phyloP scores from a whole-genome alignment of 2,329 filamentous ascomycete genomes.

The Alternaria solani region DNA sequence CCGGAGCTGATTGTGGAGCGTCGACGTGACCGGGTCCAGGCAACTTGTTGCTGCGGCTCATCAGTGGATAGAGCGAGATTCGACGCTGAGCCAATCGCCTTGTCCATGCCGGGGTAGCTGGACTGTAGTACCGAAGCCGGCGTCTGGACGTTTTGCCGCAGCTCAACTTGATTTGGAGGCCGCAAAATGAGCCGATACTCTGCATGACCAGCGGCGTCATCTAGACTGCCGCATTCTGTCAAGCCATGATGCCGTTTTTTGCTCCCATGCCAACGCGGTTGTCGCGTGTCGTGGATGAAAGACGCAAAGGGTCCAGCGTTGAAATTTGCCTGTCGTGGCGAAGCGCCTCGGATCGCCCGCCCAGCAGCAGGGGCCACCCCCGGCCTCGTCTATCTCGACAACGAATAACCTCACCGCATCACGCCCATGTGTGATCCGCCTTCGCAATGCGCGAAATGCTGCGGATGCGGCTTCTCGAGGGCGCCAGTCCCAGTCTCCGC shows the following conservation, averaged over 20 bases:
- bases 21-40: slow-evolving; percentile 30
- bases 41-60: slow-evolving; percentile 32
- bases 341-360: slow-evolving; percentile 27
- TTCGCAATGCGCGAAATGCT: slow-evolving; percentile 16
- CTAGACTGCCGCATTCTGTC: slow-evolving; percentile 17
- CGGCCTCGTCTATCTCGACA: slow-evolving; percentile 19
- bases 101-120: slow-evolving; percentile 30
- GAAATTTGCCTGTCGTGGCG: slow-evolving; percentile 24
- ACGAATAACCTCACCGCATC: slow-evolving; percentile 34
- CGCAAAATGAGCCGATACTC: slow-evolving; percentile 34
- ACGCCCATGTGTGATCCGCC: slow-evolving; percentile 24
- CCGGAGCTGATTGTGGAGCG: slow-evolving; percentile 31
- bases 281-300: slow-evolving; percentile 29
- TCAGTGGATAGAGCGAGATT: slow-evolving; percentile 36
- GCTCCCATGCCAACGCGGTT: slow-evolving; percentile 25
- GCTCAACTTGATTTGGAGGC: slow-evolving; percentile 38
- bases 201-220: slow-evolving; percentile 23
- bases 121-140: slow-evolving; percentile 24
- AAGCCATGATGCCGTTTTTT: slow-evolving; percentile 4
- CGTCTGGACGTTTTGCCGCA: slow-evolving; percentile 26
- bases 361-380: slow-evolving; percentile 23
- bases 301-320: slow-evolving; percentile 13
- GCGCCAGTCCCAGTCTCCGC: slow-evolving; percentile 20
- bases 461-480: slow-evolving; percentile 24
- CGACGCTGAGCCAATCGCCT: slow-evolving; percentile 35